These are phyloP conservation scores for Rhizopogon vesiculosus DNA, from an alignment of 768 basidiomycete species.

Conservation along the genomic window DNA sequence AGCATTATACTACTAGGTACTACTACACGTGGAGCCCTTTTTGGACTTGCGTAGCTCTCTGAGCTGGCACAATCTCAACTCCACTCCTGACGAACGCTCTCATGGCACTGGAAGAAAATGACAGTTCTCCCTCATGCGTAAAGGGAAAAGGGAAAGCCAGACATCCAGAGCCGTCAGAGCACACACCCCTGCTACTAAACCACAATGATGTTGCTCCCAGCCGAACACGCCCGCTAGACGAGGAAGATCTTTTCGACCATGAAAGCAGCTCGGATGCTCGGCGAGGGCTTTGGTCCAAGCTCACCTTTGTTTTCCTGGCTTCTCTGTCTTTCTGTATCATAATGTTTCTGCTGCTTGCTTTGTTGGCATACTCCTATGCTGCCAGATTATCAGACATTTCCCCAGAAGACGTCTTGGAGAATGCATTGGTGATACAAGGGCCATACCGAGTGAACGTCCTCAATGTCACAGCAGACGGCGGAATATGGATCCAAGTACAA, in stretches of 20 bases:
- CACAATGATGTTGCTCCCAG: constrained; percentile 14
- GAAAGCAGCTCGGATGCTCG: constrained; percentile 16
- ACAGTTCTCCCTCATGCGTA: constrained; percentile 5
- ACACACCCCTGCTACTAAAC: constrained; percentile 21
- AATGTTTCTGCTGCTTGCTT: constrained; percentile 35
- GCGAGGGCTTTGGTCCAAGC: constrained; percentile 26
- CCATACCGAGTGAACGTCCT: constrained; percentile 60
- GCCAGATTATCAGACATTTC: constrained; percentile 48
- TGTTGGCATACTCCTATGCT: constrained; percentile 67
- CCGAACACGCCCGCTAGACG: constrained; percentile 5
- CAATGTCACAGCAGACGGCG: constrained; percentile 54
- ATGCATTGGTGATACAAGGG: constrained; percentile 51
- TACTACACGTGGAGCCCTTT: neutral
- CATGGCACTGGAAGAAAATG: constrained; percentile 16
- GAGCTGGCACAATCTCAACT: neutral
- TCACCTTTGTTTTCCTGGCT: constrained; percentile 49
- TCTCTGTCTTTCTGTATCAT: constrained; percentile 49
- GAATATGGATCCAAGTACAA: constrained; percentile 53
- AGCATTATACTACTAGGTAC: no score
- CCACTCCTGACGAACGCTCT: constrained; percentile 6
- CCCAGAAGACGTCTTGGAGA: constrained; percentile 53
- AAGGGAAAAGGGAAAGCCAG: constrained; percentile 26
- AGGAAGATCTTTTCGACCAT: constrained; percentile 13
- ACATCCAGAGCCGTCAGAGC: constrained; percentile 21
- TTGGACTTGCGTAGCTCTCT: neutral